phyloP scores from a whole-genome alignment of 331 rosid genomes.

The Erythrophleum ivorense region DNA sequence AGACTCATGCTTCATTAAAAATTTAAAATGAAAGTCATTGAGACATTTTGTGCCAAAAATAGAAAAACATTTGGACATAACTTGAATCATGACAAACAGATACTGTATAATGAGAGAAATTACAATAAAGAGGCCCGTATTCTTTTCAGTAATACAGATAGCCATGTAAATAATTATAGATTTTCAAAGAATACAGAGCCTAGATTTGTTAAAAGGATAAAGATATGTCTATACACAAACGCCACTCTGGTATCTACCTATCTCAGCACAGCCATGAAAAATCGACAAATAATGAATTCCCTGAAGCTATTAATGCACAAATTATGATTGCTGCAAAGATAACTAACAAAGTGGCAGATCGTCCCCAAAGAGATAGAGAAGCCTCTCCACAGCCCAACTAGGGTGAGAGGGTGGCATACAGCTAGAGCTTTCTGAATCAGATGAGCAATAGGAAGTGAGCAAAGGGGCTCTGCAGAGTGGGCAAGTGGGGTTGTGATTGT shows the following conservation, averaged over 20 bases:
- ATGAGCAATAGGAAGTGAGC: slow-evolving; percentile 42
- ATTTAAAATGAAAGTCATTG: not conserved
- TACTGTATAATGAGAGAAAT: not conserved
- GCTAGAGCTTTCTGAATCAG: slow-evolving; percentile 38
- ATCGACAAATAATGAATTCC: slow-evolving; percentile 41
- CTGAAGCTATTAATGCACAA: not conserved
- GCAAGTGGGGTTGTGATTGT: slow-evolving; percentile 57
- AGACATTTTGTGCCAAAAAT: not conserved
- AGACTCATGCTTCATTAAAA: not conserved
- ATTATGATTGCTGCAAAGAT: not conserved
- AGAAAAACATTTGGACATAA: not conserved
- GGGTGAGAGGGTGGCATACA: slow-evolving; percentile 47
- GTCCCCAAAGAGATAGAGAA: slow-evolving; percentile 84
- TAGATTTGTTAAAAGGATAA: not conserved
- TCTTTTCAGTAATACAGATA: not conserved
- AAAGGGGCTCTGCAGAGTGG: slow-evolving; percentile 82
- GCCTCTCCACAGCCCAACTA: slow-evolving; percentile 89
- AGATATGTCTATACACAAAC: slow-evolving; percentile 26
- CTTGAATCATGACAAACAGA: no score
- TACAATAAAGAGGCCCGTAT: not conserved
- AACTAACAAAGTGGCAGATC: slow-evolving; percentile 52
- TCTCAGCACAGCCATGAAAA: not conserved
- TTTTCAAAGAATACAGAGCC: slow-evolving; percentile 4
- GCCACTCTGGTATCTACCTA: not conserved
- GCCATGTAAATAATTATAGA: not conserved